A percentile compares a stretch with the other conserved stretches of the same genome.
Evolutionary conservation across 306 rosid species (phyloP).

Genomic region (Corylus heterophylla): DNA sequence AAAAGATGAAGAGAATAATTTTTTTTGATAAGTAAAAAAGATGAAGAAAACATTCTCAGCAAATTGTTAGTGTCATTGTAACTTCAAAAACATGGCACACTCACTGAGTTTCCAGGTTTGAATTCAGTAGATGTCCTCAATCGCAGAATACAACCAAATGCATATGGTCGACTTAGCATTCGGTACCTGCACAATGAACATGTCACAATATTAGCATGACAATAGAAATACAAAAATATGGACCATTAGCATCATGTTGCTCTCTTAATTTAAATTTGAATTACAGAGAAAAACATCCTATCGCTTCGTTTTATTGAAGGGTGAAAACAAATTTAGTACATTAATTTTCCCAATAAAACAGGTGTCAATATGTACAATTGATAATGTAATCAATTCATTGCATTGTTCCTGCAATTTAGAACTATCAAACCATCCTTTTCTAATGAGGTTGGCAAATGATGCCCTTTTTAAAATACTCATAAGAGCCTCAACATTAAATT

Average conservation of each 20-base stretch:
- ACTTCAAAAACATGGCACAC: constrained; percentile 38
- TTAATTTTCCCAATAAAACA: constrained; percentile 25
- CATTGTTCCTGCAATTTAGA: background rate
- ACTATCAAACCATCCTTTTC: background rate
- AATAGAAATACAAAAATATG: background rate
- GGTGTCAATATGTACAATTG: background rate
- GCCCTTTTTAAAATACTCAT: background rate
- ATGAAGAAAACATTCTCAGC: constrained; percentile 25
- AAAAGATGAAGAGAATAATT: constrained; percentile 28
- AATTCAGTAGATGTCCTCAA: constrained; percentile 91
- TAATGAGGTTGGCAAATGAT: background rate
- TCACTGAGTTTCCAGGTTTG: constrained; percentile 84
- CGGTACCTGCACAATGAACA: constrained; percentile 68
- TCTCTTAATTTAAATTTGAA: constrained; percentile 3
- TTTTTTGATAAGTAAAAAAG: constrained; percentile 6
- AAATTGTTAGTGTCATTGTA: constrained; percentile 17
- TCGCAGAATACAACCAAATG: constrained; percentile 85
- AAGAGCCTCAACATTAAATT: constrained; percentile 9
- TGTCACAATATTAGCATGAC: constrained; percentile 21
- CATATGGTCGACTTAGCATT: constrained; percentile 94
- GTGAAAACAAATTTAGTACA: constrained; percentile 19
- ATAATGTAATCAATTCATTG: background rate
- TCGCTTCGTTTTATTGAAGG: constrained; percentile 10
- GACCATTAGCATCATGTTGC: background rate
- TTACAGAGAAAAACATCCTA: background rate